Evolutionary conservation across 2,329 filamentous ascomycete genomes (phyloP).

Genomic region (Colletotrichum abscissum): DNA sequence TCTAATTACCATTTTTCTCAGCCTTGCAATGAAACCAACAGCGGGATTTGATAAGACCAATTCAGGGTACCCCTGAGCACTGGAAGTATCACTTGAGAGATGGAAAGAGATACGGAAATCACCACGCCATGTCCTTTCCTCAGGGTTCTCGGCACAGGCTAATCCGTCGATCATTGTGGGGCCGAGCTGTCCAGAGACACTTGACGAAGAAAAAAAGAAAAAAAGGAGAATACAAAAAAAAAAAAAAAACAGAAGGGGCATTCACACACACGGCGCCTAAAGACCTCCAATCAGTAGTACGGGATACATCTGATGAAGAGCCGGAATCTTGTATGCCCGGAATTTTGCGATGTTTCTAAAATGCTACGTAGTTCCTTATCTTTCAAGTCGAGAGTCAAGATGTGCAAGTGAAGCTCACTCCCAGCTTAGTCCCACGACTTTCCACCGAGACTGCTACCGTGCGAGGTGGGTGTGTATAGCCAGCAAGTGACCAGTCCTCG

Average conservation of each 20-base stretch:
- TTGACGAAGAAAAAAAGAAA: not conserved
- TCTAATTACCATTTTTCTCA: not conserved
- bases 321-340: not conserved
- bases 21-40: not conserved
- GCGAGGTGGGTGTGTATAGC: too few species aligned
- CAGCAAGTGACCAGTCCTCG: too few species aligned
- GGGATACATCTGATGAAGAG: not conserved
- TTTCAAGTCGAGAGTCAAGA: too few species aligned
- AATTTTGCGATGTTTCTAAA: too few species aligned
- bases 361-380: too few species aligned
- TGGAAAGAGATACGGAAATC: not conserved
- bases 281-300: not conserved
- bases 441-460: too few species aligned
- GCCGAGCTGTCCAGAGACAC: not conserved
- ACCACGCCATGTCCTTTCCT: not conserved
- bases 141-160: not conserved
- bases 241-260: not conserved
- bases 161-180: slow-evolving; percentile 26
- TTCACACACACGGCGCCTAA: not conserved
- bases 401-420: too few species aligned
- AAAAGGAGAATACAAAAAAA: not conserved
- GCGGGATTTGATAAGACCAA: not conserved
- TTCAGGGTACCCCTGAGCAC: too few species aligned
- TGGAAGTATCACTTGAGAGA: not conserved
- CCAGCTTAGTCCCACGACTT: too few species aligned